Conservation (phyloP, 768 basidiomycete species). For the Boletus bicolor region DNA sequence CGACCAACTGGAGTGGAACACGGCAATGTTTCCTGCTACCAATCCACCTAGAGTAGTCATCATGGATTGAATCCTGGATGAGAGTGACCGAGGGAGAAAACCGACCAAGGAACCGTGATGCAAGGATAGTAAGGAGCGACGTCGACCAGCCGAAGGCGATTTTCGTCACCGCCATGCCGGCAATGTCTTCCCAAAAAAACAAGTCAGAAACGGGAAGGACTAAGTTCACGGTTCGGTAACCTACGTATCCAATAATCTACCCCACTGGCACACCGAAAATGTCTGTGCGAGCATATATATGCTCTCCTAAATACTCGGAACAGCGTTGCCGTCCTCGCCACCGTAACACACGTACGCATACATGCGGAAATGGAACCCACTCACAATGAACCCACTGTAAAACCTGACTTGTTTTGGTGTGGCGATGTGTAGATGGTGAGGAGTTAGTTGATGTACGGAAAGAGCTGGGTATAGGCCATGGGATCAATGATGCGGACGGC, state of each 20-base stretch:
- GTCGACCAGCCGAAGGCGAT: slow-evolving; percentile 11
- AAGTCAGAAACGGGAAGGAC: neutral
- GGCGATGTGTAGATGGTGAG: slow-evolving; percentile 1
- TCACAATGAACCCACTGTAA: slow-evolving; percentile 8
- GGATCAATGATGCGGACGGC: neutral
- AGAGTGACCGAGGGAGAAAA: neutral
- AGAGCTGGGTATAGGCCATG: slow-evolving; percentile 2
- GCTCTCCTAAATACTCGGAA: neutral
- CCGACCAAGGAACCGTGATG: slow-evolving; percentile 6
- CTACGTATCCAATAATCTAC: slow-evolving; percentile 2
- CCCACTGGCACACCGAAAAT: slow-evolving; percentile 9
- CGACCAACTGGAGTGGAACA: slow-evolving; percentile 6
- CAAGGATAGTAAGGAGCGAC: slow-evolving; percentile 3
- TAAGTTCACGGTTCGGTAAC: neutral
- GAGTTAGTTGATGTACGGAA: slow-evolving; percentile 10
- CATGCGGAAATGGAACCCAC: neutral
- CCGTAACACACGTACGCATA: neutral
- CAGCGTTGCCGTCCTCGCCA: neutral
- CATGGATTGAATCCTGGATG: neutral
- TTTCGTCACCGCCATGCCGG: slow-evolving; percentile 1
- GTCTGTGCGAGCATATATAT: neutral
- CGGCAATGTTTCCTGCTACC: slow-evolving; percentile 5
- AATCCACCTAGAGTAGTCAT: slow-evolving; percentile 4
- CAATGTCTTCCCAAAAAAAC: neutral
- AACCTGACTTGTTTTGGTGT: slow-evolving; percentile 4